Evolutionary conservation across 2,329 filamentous ascomycete species (phyloP), one percentile per base, ranked within the genome.

Genomic region (Pestalotiopsis sp.): DNA sequence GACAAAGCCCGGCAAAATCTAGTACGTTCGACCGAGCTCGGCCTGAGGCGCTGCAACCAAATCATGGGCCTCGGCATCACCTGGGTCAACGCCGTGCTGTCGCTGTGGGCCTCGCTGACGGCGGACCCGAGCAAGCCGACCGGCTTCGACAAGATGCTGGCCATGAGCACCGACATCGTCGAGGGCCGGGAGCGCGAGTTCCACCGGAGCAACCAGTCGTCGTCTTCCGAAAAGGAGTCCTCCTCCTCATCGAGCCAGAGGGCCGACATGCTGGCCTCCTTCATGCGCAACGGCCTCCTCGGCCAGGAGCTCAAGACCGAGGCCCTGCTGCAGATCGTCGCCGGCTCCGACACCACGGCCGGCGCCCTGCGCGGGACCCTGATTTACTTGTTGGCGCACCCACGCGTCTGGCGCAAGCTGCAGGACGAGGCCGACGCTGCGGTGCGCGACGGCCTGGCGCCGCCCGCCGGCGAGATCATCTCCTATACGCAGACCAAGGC

Each of bases 271-370:
- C 63, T 49, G 58, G 17, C 17, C 7, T 69, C 68, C 4, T 88
- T 87, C 71, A 80, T 86, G 68, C 80, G 80, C 17, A 81, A 84
- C 70, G 73, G 73, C 2, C 77, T 85, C 17, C 77, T 78, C 31
- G 71, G 75, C n/a, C 79, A 84, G 0, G 75, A 84, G 60, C 82
- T 85, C 68, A 76, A 81, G 17, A 82, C 85, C 68, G 77, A 75
- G 39, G 69, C 76, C 2, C 70, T 74, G 1, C 70, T 75, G 52
- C 74, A 77, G 65, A 76, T 76, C 62, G 66, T 68, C 41, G 77
- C 70, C 59, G 77, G 72, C 25, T 85, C 84, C 1, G 87, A 89
- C 70, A 88, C 85, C 7, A 86, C 86, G 0, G 83, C 86, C 0
- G 84, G 82, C 0, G 81, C 82, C 1, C 79, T 89, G 2, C 82